Percentiles rank a stretch among this genome's conserved stretches.
phyloP scores from a whole-genome alignment of 768 basidiomycete genomes.

The Lactifluus pinguis region DNA sequence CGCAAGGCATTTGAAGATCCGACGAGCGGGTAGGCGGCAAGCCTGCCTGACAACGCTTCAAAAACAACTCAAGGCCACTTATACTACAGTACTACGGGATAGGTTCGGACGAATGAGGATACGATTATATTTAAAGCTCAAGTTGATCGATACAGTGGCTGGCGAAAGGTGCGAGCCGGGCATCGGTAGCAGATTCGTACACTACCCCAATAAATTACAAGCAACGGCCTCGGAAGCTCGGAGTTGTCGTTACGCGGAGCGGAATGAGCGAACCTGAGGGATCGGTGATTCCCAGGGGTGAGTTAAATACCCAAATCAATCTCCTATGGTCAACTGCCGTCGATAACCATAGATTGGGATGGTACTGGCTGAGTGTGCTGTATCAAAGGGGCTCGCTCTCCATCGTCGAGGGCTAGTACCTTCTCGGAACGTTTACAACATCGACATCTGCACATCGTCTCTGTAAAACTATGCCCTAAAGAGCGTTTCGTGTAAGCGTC shows the following conservation, averaged over 20 bases:
- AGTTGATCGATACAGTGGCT: too few relatives aligned
- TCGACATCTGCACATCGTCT: slow-evolving; percentile 2
- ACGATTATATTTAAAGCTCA: too few relatives aligned
- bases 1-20: too few relatives aligned
- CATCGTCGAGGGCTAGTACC: not conserved
- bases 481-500: not conserved
- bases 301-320: not conserved
- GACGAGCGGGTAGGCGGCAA: too few relatives aligned
- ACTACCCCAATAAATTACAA: not conserved
- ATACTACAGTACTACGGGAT: too few relatives aligned
- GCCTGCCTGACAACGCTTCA: too few relatives aligned
- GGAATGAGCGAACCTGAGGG: not conserved
- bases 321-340: not conserved
- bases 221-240: not conserved
- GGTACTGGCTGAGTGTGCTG: slow-evolving; percentile 2
- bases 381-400: slow-evolving; percentile 13
- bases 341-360: not conserved
- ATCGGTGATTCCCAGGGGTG: not conserved
- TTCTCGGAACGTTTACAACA: not conserved
- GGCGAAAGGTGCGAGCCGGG: too few relatives aligned
- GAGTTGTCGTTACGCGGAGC: not conserved
- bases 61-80: too few relatives aligned
- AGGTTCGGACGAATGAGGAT: too few relatives aligned
- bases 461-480: slow-evolving; percentile 5
- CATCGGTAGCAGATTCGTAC: not conserved